These are phyloP conservation scores for Pseudogymnoascus sp. DNA, from an alignment of 2,329 filamentous ascomycete genomes.

Conservation along the genomic window DNA sequence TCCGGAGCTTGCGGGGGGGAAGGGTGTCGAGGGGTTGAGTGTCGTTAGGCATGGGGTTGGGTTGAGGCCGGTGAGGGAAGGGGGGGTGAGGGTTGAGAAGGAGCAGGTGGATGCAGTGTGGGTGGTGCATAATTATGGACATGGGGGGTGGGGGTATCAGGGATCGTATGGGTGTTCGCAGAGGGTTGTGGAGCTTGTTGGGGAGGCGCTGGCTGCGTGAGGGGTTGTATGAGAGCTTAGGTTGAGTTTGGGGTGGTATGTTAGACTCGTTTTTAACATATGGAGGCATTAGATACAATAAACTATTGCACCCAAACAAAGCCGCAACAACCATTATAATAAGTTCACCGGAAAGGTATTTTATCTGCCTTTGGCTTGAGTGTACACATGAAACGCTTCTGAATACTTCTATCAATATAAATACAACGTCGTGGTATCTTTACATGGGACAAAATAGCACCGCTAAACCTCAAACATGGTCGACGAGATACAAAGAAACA, in stretches of 20 bases:
- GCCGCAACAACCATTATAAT: no score
- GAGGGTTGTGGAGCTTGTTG: conserved; percentile 56
- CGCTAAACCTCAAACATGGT: not conserved
- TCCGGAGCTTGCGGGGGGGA: conserved; percentile 44
- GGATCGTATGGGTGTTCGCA: conserved; percentile 61
- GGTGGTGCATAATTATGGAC: conserved; percentile 54
- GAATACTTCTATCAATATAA: no score
- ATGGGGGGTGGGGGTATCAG: conserved; percentile 55
- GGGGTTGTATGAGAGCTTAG: not conserved
- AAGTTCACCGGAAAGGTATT: no score
- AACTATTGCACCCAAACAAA: no score
- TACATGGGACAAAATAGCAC: not conserved
- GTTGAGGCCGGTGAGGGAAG: conserved; percentile 51
- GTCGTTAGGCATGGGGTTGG: conserved; percentile 61
- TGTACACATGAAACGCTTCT: no score
- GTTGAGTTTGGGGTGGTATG: not conserved
- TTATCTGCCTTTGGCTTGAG: no score
- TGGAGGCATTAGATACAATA: not conserved
- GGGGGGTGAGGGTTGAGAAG: conserved; percentile 53
- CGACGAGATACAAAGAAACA: not conserved
- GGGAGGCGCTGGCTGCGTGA: conserved; percentile 32
- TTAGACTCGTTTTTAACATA: not conserved
- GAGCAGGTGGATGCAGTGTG: conserved; percentile 44
- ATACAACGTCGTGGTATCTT: not conserved
- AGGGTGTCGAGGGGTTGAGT: conserved; percentile 53